Evolutionary conservation across 345 rosid species (phyloP).

Genomic region (Eucalyptus microcorys): DNA sequence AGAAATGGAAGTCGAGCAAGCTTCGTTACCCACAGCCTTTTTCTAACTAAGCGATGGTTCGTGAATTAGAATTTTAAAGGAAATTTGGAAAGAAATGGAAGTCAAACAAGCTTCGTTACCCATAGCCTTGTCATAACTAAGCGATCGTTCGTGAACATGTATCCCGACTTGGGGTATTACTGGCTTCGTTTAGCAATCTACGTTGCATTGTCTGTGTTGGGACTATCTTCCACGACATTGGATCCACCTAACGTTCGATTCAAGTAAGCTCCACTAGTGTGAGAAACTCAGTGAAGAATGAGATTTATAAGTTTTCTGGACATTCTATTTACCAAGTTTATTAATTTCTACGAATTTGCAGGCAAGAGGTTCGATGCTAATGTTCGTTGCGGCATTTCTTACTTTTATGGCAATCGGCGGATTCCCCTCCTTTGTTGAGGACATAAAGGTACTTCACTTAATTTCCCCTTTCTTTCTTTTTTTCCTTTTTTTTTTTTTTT

Average conservation of each 20-base stretch:
- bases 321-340: not conserved
- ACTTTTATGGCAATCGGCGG: constrained; percentile 49
- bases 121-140: constrained; percentile 23
- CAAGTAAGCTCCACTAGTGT: constrained; percentile 15
- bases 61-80: not conserved
- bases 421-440: constrained; percentile 52
- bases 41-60: constrained; percentile 4
- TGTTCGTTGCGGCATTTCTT: constrained; percentile 34
- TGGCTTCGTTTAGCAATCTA: constrained; percentile 51
- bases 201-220: constrained; percentile 38
- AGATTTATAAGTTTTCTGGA: not conserved
- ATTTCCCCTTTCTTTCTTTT: too few relatives aligned
- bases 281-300: not conserved
- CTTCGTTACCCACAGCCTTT: constrained; percentile 19
- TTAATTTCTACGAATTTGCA: not conserved
- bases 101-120: constrained; percentile 14
- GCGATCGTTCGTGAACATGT: constrained; percentile 51
- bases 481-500: not conserved
- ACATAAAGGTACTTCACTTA: constrained; percentile 22
- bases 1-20: constrained; percentile 9
- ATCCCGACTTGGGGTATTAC: constrained; percentile 47
- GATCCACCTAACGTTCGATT: constrained; percentile 29
- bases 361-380: constrained; percentile 30
- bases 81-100: constrained; percentile 1
- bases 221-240: constrained; percentile 7